Base-by-base conservation (phyloP, 1,139 yeast genomes). In the Candida buenavistaensis region DNA sequence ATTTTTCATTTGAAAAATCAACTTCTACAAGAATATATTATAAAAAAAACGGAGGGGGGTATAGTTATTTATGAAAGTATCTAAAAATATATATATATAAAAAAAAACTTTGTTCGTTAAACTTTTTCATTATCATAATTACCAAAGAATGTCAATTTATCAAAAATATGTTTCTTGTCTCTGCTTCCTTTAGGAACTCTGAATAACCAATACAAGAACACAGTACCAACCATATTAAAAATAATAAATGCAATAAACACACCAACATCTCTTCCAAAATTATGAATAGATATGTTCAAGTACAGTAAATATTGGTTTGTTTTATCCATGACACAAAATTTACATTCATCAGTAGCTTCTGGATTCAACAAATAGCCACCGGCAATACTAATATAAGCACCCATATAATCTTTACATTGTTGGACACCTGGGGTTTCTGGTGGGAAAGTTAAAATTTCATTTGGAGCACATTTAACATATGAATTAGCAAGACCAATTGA, bases 211-310 rank as follows among this genome's bases (percentile, higher is more conserved):
- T 84, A 86, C 37, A 84, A 61, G 52, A 72, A 55, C 19, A 82
- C 52, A 8, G 83, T 74, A 16, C 64, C 66, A 26, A 56, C 38
- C 32, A 76, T 62, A 54, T 85, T 81, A 55, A 84, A 65, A 24
- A 59, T 59, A 44, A 78, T 76, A 53, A 56, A 62, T 3, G 54
- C 50, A 39, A 60, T 55, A 45, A 76, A 74, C 37, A 81, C 70
- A 54, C 92, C 92, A 44, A 68, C 68, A 54, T 83, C 76, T 68
- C 90, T 75, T 84, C 90, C 82, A 55, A 77, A 71, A 43, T 70
- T 62, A n/a, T 52, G 32, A 48, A 69, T 78, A 1, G 48, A 30
- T 14, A 80, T 61, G 35, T 64, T 59, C 26, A 80, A 62, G 12
- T 55, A 21, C 0, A 45, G 45, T 58, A 82, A 66, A 53, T 63